A percentile compares a stretch with the other conserved stretches of the same genome.
These are phyloP conservation scores for Trametes sanguinea DNA, from an alignment of 768 basidiomycete species.

Conservation along the genomic window DNA sequence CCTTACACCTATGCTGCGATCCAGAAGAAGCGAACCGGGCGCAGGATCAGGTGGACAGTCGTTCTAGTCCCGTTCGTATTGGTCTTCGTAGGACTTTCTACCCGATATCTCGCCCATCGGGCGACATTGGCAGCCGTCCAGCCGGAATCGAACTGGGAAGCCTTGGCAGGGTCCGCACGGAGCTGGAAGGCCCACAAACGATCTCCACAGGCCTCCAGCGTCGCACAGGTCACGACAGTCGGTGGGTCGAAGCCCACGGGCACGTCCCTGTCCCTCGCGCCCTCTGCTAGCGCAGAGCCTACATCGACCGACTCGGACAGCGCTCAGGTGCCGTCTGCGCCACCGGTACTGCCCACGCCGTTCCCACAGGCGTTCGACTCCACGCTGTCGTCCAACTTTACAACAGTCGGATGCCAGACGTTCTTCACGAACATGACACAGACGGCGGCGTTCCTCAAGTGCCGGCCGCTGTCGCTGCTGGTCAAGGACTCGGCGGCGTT, in stretches of 20 bases:
- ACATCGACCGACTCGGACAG: conserved; percentile 33
- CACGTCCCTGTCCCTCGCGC: conserved; percentile 11
- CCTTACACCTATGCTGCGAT: conserved; percentile 6
- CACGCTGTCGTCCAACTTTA: conserved; percentile 64
- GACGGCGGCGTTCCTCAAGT: conserved; percentile 60
- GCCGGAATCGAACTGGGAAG: conserved; percentile 12
- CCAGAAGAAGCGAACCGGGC: conserved; percentile 46
- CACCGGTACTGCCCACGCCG: conserved; percentile 65
- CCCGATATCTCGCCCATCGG: conserved; percentile 53
- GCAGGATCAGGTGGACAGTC: conserved; percentile 52
- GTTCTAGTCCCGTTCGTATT: conserved; percentile 58
- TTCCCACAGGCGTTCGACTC: conserved; percentile 79
- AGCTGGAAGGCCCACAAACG: conserved; percentile 48
- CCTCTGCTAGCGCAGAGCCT: conserved; percentile 16
- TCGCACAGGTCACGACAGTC: conserved; percentile 10
- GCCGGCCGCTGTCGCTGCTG: conserved; percentile 74
- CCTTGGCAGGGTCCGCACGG: conserved; percentile 26
- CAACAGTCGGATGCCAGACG: conserved; percentile 59
- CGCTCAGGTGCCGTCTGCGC: conserved; percentile 44
- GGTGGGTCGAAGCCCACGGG: conserved; percentile 1
- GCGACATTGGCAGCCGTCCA: conserved; percentile 46
- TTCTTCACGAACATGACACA: conserved; percentile 81
- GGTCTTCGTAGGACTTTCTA: conserved; percentile 53
- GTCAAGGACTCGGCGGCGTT: conserved; percentile 56
- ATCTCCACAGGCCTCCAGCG: conserved; percentile 32